Evolutionary conservation across 305 asterid genomes (phyloP).

Genomic region (Fraxinus paxiana): DNA sequence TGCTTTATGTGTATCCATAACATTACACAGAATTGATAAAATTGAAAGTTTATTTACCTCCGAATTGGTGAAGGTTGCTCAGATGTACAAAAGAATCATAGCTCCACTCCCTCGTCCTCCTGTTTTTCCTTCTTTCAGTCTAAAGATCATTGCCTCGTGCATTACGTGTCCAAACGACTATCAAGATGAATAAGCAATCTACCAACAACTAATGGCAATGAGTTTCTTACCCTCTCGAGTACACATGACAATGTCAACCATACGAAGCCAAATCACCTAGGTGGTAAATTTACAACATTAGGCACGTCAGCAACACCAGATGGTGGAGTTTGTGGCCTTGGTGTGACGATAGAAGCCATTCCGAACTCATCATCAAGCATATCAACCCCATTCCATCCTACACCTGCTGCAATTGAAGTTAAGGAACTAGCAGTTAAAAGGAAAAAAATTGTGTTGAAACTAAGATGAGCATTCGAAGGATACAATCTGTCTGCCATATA

Average conservation of each 20-base stretch:
- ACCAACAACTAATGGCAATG: slow-evolving; percentile 7
- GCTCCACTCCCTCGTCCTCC: not conserved
- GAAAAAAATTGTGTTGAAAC: not conserved
- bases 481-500: slow-evolving; percentile 86
- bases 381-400: slow-evolving; percentile 58
- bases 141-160: not conserved
- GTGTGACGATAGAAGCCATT: slow-evolving; percentile 44
- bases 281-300: slow-evolving; percentile 35
- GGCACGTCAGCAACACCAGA: slow-evolving; percentile 38
- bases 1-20: not conserved
- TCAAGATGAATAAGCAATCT: not conserved
- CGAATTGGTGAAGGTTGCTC: not conserved
- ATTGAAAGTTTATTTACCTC: not conserved
- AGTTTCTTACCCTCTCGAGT: slow-evolving; percentile 20
- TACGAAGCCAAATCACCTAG: slow-evolving; percentile 40
- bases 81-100: slow-evolving; percentile 1
- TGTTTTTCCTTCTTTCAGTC: not conserved
- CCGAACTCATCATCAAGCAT: slow-evolving; percentile 57
- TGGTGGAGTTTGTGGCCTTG: slow-evolving; percentile 46
- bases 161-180: not conserved
- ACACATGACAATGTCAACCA: not conserved
- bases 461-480: slow-evolving; percentile 21
- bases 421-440: slow-evolving; percentile 5
- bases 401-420: slow-evolving; percentile 39
- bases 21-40: not conserved